These are phyloP conservation scores for Cystobasidiopsis lactophilus DNA, from an alignment of 768 basidiomycete genomes.

Conservation along the genomic window DNA sequence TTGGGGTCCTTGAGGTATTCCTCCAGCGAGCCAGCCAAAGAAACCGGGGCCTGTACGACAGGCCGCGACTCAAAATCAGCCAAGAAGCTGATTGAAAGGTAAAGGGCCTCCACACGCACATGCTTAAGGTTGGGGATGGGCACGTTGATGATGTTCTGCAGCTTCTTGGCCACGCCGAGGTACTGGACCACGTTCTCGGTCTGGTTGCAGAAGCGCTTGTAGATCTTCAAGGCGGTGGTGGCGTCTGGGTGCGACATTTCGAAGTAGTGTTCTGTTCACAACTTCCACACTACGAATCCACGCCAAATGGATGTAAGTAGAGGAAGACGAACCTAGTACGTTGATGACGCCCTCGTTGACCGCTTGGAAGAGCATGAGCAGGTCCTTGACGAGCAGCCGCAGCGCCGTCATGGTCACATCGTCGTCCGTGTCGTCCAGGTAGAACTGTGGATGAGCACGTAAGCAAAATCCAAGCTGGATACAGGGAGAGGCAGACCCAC, in stretches of 20 bases:
- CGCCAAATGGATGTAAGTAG: too few species aligned
- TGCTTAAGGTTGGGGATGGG: constrained; percentile 86
- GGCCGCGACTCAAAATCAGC: too few species aligned
- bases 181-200: constrained; percentile 77
- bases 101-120: constrained; percentile 23
- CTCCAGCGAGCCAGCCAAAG: constrained; percentile 74
- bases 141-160: constrained; percentile 80
- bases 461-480: background rate
- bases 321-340: constrained; percentile 29
- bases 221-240: constrained; percentile 55
- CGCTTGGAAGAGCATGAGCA: constrained; percentile 83
- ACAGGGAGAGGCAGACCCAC: constrained; percentile 33
- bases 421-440: constrained; percentile 76
- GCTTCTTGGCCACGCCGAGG: constrained; percentile 70
- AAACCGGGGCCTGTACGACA: constrained; percentile 63
- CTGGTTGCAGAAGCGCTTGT: constrained; percentile 83
- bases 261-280: constrained; percentile 63
- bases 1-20: constrained; percentile 92
- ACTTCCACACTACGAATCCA: too few species aligned
- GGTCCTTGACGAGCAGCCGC: constrained; percentile 84
- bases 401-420: constrained; percentile 71
- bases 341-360: constrained; percentile 75
- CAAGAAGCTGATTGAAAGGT: constrained; percentile 29
- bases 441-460: constrained; percentile 39
- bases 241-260: constrained; percentile 96